Evolutionary conservation across 257 asterid species (phyloP).

Genomic region (Jasminum sambac): DNA sequence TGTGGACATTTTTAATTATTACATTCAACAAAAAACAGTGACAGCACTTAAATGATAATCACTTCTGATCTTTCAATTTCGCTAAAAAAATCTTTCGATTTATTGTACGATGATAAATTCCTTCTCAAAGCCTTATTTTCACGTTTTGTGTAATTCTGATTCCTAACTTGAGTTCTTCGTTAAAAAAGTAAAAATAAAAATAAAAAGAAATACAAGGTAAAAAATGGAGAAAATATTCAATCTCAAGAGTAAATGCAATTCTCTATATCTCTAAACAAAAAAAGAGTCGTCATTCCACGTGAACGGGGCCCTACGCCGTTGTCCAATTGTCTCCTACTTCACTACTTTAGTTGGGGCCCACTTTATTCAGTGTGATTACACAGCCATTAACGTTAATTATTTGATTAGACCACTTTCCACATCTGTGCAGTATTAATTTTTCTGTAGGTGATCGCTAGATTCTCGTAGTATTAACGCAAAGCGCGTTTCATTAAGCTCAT

Average conservation of each 20-base stretch:
- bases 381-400: not conserved
- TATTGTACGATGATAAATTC: not conserved
- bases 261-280: not conserved
- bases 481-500: not conserved
- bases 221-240: too few relatives aligned
- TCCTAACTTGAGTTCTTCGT: not conserved
- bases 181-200: not conserved
- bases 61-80: not conserved
- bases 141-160: not conserved
- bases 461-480: not conserved
- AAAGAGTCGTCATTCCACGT: not conserved
- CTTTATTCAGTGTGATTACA: not conserved
- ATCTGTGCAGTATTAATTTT: not conserved
- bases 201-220: too few relatives aligned
- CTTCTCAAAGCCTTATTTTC: not conserved
- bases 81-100: not conserved
- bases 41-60: not conserved
- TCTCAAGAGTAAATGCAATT: too few relatives aligned
- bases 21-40: not conserved
- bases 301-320: not conserved
- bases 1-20: not conserved
- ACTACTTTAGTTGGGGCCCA: slow-evolving; percentile 2
- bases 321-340: not conserved
- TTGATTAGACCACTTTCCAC: not conserved
- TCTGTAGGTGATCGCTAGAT: not conserved